Conservation (phyloP, 129 eudicot genomes). For the Flaveria robusta region DNA sequence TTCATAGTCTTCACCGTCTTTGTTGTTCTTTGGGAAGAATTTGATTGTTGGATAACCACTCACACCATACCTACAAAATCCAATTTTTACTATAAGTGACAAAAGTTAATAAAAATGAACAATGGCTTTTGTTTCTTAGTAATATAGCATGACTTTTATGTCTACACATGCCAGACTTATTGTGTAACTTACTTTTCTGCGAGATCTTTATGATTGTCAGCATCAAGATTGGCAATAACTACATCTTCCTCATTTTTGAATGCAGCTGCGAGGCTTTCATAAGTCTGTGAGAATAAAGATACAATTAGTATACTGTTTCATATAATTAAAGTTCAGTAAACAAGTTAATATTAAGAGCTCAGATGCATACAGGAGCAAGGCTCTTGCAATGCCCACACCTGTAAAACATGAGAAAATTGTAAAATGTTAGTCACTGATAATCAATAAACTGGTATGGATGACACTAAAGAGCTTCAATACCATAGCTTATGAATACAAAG, state of each 20-base stretch:
- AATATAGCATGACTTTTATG: not conserved
- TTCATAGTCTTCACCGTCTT: constrained; percentile 83
- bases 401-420: constrained; percentile 33
- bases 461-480: not conserved
- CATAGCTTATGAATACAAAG: constrained; percentile 9
- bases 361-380: constrained; percentile 94
- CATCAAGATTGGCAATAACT: constrained; percentile 92
- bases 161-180: constrained; percentile 4
- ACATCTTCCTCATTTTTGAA: constrained; percentile 77
- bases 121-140: not conserved
- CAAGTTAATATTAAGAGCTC: constrained; percentile 12
- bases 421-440: constrained; percentile 21
- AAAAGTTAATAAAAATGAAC: not conserved
- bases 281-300: constrained; percentile 47
- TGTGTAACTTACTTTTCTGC: constrained; percentile 69
- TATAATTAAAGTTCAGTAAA: not conserved
- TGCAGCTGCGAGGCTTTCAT: constrained; percentile 92
- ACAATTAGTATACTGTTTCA: constrained; percentile 10
- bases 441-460: not conserved
- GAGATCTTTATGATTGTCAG: constrained; percentile 79
- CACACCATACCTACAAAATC: constrained; percentile 61
- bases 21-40: constrained; percentile 77
- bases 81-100: constrained; percentile 20
- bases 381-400: constrained; percentile 99
- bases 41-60: constrained; percentile 83